Evolutionary conservation across 371 early-diverging fungal genomes (phyloP), one percentile per base, ranked within the genome.

Genomic region (Apophysomyces variabilis): DNA sequence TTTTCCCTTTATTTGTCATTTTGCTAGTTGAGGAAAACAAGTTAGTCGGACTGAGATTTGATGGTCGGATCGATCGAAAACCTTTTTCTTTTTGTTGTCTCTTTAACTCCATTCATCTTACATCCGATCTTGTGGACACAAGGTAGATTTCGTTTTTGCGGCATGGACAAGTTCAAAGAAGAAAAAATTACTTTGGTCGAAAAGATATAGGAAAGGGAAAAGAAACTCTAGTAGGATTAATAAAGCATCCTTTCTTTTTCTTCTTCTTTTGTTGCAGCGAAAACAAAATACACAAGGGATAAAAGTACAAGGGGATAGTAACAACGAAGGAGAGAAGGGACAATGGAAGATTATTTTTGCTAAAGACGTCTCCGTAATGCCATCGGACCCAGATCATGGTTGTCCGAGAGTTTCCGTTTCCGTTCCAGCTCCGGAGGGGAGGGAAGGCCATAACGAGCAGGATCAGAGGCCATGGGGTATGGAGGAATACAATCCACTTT

Each of bases 351-450:
- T 26, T 26, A 26, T 26, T 26, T 26, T 26, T 26, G 32, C 32
- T 26, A 26, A 26, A 26, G 3, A 21, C 54, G 54, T 21, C 54
- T 4, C 21, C 21, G n/a, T 21, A 21, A n/a, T 18, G 18, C 54
- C 9, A 8, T 26, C 54, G 47, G 45, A 62, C 50, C 62, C 4
- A 35, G 9, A 16, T 62, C 62, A n/a, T 36, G 21, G 46, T 8
- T 39, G 45, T 60, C 44, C 14, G 60, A 21, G 4, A 35, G 12
- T 21, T 32, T 39, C 14, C 44, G 45, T n/a, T 64, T 64, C 37
- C 64, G 64, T 21, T 64, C 56, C 12, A 50, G 38, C 35, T 56
- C 57, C 56, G 64, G 64, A 13, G 64, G 64, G 36, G 64, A 64
- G 2, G 56, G 57, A n/a, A 64, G 21, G 14, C 64, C 64, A 64